Base-by-base conservation (phyloP, 192 early-diverging fungal species). In the Diversispora epigaea region DNA sequence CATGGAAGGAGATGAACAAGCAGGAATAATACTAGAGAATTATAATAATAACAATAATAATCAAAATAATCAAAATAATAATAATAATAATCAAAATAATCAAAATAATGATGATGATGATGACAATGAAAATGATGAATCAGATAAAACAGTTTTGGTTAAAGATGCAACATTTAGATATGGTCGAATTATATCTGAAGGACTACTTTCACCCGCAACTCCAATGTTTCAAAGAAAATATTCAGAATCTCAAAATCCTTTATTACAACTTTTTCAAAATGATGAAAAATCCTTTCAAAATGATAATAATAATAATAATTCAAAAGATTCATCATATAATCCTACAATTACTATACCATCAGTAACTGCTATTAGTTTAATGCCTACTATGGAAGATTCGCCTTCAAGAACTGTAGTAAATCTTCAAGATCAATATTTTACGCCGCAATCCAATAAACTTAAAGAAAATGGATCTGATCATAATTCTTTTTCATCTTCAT, bases 261-360 rank as follows among this genome's bases (percentile, higher is more conserved):
- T 75, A 75, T 50, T 65, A 15, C 62, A 65, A 75, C 21, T 75
- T 11, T 75, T 75, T 66, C 25, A 75, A 25, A 54, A 40, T 41
- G 60, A 63, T 14, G 69, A 56, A 41, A 47, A 66, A 47, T 58
- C 40, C 6, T 40, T 7, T 11, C 10, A 52, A 52, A 0, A 32
- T 32, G 25, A 32, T 32, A 32, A 32, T 32, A 19, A 47, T 21
- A 63, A 40, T 64, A 1, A 40, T 64, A 1, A 19, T 60, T 47
- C 17, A 3, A 70, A 55, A 46, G 70, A 72, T 22, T 60, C 70
- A 21, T 72, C 54, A 45, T 43, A 11, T 21, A 65, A 19, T 44
- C 60, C 63, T 11, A 54, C 73, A 9, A 75, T 65, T 41, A 44
- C 73, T 15, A 75, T 75, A 22, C 73, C 73, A 10, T 49, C 73